phyloP scores from a whole-genome alignment of 2,329 filamentous ascomycete genomes.

The Amylocarpus encephaloides region DNA sequence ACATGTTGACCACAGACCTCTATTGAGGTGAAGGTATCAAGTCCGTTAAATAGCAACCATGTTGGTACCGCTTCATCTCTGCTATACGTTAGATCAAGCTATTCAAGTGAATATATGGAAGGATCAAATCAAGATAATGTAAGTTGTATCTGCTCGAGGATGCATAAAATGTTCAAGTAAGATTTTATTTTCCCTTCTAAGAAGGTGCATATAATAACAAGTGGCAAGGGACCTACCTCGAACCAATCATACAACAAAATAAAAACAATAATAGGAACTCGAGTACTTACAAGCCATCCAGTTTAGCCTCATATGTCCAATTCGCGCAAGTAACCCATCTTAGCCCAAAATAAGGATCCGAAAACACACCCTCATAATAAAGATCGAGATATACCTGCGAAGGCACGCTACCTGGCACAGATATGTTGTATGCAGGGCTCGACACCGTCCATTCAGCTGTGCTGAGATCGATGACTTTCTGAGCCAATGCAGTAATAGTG shows the following conservation, averaged over 20 bases:
- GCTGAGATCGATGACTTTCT: conserved; percentile 12
- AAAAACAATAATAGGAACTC: background rate
- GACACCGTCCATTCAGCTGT: conserved; percentile 13
- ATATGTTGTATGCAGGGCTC: conserved; percentile 35
- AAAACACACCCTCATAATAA: conserved; percentile 39
- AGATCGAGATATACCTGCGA: conserved; percentile 56
- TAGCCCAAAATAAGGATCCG: conserved; percentile 42
- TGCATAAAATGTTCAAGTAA: no score
- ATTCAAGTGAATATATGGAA: no score
- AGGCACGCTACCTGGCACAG: conserved; percentile 47
- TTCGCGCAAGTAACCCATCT: conserved; percentile 53
- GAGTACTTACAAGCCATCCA: conserved; percentile 36
- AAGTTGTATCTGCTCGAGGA: no score
- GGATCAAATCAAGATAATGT: no score
- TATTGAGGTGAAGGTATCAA: conserved; percentile 55
- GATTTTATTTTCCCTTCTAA: no score
- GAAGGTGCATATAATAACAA: no score
- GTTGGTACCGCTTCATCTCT: conserved; percentile 35
- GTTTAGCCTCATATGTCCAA: conserved; percentile 53
- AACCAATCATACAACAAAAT: background rate
- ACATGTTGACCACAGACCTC: conserved; percentile 48
- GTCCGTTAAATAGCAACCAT: conserved; percentile 54
- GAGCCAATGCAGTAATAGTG: background rate
- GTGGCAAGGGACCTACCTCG: no score
- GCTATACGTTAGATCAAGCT: conserved; percentile 5